Evolutionary conservation across 1,139 yeast species (phyloP).

Genomic region (Kurtzmaniella quercitrusa): DNA sequence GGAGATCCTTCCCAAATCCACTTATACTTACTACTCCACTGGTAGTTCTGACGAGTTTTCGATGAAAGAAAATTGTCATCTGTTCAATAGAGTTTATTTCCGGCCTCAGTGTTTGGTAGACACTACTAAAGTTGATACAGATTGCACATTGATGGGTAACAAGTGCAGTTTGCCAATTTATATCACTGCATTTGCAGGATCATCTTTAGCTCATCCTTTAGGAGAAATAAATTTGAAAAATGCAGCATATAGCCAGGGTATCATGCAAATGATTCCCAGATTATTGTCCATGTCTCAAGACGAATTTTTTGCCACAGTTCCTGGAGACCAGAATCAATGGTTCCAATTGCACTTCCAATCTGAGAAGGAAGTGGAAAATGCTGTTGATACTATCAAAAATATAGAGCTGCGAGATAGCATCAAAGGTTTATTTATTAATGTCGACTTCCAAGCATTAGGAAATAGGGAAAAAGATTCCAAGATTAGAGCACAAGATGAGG

Average conservation of each 20-base stretch:
- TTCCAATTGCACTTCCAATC: conserved; percentile 72
- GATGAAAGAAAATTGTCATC: conserved; percentile 28
- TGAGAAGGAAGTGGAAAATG: conserved; percentile 15
- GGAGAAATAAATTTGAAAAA: conserved; percentile 66
- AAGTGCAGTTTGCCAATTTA: conserved; percentile 47
- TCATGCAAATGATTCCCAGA: conserved; percentile 67
- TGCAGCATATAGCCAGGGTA: conserved; percentile 56
- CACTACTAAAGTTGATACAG: conserved; percentile 38
- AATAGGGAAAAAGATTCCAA: conserved; percentile 17
- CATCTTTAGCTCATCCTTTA: conserved; percentile 58
- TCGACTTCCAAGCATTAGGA: conserved; percentile 16
- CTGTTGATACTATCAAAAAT: conserved; percentile 12
- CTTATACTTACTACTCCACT: conserved; percentile 29
- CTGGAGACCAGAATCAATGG: conserved; percentile 57
- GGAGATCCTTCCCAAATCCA: conserved; percentile 21
- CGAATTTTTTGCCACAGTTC: conserved; percentile 50
- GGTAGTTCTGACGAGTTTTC: conserved; percentile 31
- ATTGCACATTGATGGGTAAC: conserved; percentile 26
- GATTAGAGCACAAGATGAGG: conserved; percentile 9
- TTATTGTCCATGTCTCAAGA: conserved; percentile 60
- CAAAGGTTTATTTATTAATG: conserved; percentile 20
- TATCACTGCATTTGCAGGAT: conserved; percentile 65
- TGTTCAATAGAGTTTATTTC: conserved; percentile 30
- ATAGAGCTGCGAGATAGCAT: conserved; percentile 14
- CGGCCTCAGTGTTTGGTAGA: too few species aligned